Evolutionary conservation across 495 filamentous ascomycete species (phyloP), one percentile per base, ranked within the genome.

Genomic region (Talaromyces ruber): DNA sequence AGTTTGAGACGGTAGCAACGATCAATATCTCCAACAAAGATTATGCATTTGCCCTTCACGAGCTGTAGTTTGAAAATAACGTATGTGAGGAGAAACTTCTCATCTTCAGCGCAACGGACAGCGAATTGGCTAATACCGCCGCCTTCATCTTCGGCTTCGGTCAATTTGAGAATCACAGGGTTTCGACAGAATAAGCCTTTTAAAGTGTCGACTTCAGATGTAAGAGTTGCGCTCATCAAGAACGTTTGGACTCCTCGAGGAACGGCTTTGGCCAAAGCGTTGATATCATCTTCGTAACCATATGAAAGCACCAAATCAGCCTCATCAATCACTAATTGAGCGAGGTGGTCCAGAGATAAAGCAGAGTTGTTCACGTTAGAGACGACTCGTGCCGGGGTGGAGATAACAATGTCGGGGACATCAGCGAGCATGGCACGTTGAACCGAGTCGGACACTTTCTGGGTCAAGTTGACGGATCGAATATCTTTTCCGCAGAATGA

Each of bases 231-330:
- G 67, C 91, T 95, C 88, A 94, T 94, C 63, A 99, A 80, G 68
- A 91, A 86, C 5, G 90, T 93, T 76, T 99, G 94, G 16, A 96
- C 81, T 6, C 91, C 91, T 63, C 88, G 88, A 2, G 93, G 91
- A 30, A 97, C 76, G 6, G 85, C 78, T 66, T 88, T 85, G 0
- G 92, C 79, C 22, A 98, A 76, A 59, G 79, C 84, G 62, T 90
- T 83, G 64, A 99, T 82, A 68, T 98, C 94, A 56, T 93, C 88
- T 43, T 94, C 88, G 67, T 97, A 97, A 53, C 92, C 94, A 68
- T 97, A 99, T 8, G 88, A 92, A 59, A 97, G 77, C n/a, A 98
- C 87, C 59, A 98, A 72, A 72, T 99, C 94, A 3, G 93, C 92
- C 74, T 99, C 94, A 68, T 99, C 94, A 61, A 99, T 87, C 11